These are phyloP conservation scores for Mikania micrantha DNA, from an alignment of 129 eudicot species.

Conservation along the genomic window DNA sequence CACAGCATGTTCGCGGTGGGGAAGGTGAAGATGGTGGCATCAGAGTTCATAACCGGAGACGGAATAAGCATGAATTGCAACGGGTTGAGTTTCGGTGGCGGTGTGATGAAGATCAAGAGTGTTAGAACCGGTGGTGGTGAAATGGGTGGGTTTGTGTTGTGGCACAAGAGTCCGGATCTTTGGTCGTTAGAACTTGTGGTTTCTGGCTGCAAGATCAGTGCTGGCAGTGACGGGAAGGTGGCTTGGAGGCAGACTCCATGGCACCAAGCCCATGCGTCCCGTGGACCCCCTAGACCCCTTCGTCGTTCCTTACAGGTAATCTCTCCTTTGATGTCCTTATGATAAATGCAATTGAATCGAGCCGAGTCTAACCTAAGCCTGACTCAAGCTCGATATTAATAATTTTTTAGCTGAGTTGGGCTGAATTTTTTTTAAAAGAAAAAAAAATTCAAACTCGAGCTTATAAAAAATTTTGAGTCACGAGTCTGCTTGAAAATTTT, in stretches of 20 bases:
- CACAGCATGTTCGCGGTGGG: slow-evolving; percentile 84
- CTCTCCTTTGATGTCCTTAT: too few species aligned
- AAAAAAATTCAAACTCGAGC: too few species aligned
- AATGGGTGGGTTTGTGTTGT: slow-evolving; percentile 83
- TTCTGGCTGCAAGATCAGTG: slow-evolving; percentile 75
- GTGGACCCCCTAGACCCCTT: slow-evolving; percentile 92
- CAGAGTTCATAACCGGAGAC: slow-evolving; percentile 65
- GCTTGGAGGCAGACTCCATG: slow-evolving; percentile 98
- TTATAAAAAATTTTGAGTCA: too few species aligned
- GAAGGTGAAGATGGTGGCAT: slow-evolving; percentile 82
- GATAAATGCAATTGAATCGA: too few species aligned
- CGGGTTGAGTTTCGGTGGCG: slow-evolving; percentile 25
- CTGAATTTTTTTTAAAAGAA: too few species aligned
- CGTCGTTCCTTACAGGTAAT: slow-evolving; percentile 87
- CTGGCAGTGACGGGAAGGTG: slow-evolving; percentile 95
- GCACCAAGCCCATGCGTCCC: slow-evolving; percentile 90
- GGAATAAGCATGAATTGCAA: slow-evolving; percentile 27
- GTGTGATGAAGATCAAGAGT: slow-evolving; percentile 51
- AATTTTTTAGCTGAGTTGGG: too few species aligned
- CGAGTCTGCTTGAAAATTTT: too few species aligned
- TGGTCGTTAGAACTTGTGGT: slow-evolving; percentile 89
- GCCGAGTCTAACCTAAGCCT: too few species aligned
- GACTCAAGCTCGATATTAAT: too few species aligned
- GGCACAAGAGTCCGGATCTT: slow-evolving; percentile 86
- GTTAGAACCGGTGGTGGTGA: slow-evolving; percentile 51